Conservation (phyloP, 2,329 filamentous ascomycete genomes). For the Amphichorda felina region DNA sequence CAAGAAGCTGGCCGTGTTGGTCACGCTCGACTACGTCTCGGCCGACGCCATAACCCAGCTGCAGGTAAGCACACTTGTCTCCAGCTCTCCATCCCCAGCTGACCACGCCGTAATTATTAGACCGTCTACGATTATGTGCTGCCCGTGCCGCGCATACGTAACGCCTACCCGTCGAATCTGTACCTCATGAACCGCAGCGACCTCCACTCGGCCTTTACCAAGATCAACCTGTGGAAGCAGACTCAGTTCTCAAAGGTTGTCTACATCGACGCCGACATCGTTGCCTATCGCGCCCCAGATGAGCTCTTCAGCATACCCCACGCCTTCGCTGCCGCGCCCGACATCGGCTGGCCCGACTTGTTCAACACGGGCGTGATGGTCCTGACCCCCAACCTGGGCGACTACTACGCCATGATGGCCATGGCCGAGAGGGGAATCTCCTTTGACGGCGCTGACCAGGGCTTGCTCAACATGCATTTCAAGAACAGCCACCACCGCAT, state of each 20-base stretch:
- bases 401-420: conserved; percentile 74
- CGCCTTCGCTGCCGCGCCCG: conserved; percentile 63
- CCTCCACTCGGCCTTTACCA: conserved; percentile 87
- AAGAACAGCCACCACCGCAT: conserved; percentile 71
- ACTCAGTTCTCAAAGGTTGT: conserved; percentile 85
- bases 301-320: conserved; percentile 67
- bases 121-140: conserved; percentile 81
- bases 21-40: conserved; percentile 71
- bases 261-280: conserved; percentile 87
- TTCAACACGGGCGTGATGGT: conserved; percentile 99
- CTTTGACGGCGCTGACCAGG: conserved; percentile 95
- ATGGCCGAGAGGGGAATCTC: conserved; percentile 81
- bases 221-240: conserved; percentile 89
- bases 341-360: conserved; percentile 95
- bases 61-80: conserved; percentile 39
- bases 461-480: conserved; percentile 91
- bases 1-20: conserved; percentile 75
- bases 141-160: conserved; percentile 69
- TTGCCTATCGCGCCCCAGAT: conserved; percentile 82
- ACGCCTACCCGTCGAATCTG: conserved; percentile 64
- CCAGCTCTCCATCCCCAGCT: neutral
- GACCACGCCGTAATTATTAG: conserved; percentile 26
- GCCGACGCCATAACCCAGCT: conserved; percentile 67
- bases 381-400: conserved; percentile 71
- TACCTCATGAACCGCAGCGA: conserved; percentile 87